Evolutionary conservation across 2,329 filamentous ascomycete species (phyloP), one percentile per base, ranked within the genome.

Genomic region (Tolypocladium paradoxum): DNA sequence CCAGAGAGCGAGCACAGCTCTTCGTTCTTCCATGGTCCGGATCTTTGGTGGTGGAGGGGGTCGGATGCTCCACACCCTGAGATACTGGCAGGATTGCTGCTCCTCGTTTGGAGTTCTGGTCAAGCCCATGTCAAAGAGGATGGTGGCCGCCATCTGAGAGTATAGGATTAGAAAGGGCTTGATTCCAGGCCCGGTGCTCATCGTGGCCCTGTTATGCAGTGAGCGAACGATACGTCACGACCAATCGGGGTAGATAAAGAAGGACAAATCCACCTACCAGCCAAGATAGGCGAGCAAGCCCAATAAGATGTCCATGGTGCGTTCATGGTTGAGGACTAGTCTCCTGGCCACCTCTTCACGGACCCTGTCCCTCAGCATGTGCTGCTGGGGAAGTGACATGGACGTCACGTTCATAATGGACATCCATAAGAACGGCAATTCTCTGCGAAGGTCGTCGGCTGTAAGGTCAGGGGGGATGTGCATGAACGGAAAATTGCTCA

Each of bases 231-330:
- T 37, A 11, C n/a, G n/a, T 20, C 16, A n/a, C 43, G 3, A 4
- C 11, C 6, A 16, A 18, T n/a, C n/a, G n/a, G n/a, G n/a, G 46
- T 11, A 4, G 7, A 31, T 6, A 24, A 16, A 22, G 35, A 12
- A n/a, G n/a, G 20, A 22, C 7, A 18, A 29, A 34, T 20, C 2
- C 16, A 51, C 53, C 29, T 37, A 58, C 49, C 51, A 50, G 29
- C 38, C 35, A 3, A 54, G n/a, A 34, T 46, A 53, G 12, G 38
- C 68, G 18, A 83, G 59, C 4, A 81, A 54, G 0, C 78, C 78
- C 12, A 77, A 66, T 2, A 83, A 64, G 12, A 82, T 56, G 56
- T 83, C 80, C 38, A 81, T 65, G 48, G 63, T 73, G 50, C 73
- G 71, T 53, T 80, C 76, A n/a, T 70, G 65, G 11, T 76, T 69